These are phyloP conservation scores for Carex kokanica DNA, from an alignment of 176 grass and related monocot species.

Conservation along the genomic window DNA sequence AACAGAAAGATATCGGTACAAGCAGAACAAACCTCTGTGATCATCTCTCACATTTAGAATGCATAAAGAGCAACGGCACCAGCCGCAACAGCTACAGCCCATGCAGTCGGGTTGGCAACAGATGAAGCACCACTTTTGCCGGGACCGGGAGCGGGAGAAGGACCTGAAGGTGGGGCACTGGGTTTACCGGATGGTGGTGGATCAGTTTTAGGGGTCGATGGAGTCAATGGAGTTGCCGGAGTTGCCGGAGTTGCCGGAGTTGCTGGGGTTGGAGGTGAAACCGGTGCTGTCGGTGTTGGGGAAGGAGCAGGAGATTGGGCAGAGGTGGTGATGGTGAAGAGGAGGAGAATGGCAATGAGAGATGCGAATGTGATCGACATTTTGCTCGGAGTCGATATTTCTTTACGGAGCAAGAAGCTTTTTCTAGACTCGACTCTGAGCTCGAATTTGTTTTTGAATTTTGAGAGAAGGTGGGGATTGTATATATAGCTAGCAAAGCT, in stretches of 20 bases:
- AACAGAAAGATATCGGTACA: background rate
- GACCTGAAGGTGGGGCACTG: background rate
- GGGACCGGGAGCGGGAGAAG: background rate
- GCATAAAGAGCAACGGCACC: background rate
- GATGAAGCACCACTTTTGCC: background rate
- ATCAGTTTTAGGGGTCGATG: background rate
- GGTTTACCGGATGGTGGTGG: background rate
- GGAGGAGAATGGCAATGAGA: slow-evolving; percentile 4
- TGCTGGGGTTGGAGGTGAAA: background rate
- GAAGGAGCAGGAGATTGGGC: too few relatives aligned
- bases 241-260: background rate
- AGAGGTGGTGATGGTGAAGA: slow-evolving; percentile 8
- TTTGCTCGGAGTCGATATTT: background rate
- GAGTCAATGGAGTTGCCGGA: too few relatives aligned
- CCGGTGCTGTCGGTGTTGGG: background rate
- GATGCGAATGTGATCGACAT: slow-evolving; percentile 20
- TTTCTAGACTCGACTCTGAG: slow-evolving; percentile 12
- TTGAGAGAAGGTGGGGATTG: background rate
- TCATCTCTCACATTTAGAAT: slow-evolving; percentile 27
- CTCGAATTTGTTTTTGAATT: slow-evolving; percentile 3
- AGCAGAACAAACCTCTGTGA: background rate
- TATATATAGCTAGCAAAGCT: background rate
- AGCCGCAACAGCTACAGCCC: background rate
- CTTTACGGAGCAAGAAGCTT: background rate
- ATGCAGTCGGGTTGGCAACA: background rate